phyloP scores from a whole-genome alignment of 805 yeast genomes.

The Myxozyma sirexii region DNA sequence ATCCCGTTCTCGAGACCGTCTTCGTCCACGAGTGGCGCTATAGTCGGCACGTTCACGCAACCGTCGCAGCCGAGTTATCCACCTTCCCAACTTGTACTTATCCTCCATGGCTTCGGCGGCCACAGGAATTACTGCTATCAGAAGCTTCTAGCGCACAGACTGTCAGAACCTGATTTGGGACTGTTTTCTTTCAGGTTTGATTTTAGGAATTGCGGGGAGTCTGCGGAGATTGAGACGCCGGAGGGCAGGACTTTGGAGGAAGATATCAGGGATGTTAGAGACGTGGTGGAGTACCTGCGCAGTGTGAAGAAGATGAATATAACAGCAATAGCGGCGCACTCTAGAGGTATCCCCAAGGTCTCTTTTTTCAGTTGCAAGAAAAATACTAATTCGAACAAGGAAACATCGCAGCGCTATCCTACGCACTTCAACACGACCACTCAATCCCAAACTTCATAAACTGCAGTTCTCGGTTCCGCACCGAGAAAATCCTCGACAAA shows the following conservation, averaged over 20 bases:
- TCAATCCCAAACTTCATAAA: conserved; percentile 68
- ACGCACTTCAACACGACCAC: conserved; percentile 55
- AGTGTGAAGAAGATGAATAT: conserved; percentile 46
- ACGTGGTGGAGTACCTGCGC: conserved; percentile 46
- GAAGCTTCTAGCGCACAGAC: conserved; percentile 57
- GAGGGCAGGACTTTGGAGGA: conserved; percentile 54
- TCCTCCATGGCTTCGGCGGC: conserved; percentile 81
- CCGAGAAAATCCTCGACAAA: conserved; percentile 51
- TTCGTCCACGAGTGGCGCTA: conserved; percentile 15
- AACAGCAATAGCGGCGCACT: conserved; percentile 70
- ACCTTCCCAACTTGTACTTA: conserved; percentile 53
- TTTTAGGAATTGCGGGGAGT: conserved; percentile 82
- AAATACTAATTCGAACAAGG: conserved; percentile 6
- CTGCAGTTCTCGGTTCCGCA: conserved; percentile 70
- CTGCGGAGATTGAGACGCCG: conserved; percentile 52
- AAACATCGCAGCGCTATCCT: conserved; percentile 69
- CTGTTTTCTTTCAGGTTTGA: conserved; percentile 74
- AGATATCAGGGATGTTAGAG: conserved; percentile 70
- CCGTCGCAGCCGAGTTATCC: conserved; percentile 22
- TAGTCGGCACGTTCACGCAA: conserved; percentile 19
- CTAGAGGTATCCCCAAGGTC: conserved; percentile 56
- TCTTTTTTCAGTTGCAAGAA: not conserved
- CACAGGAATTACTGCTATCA: conserved; percentile 82
- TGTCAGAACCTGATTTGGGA: conserved; percentile 57
- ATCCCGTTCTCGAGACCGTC: conserved; percentile 21